These are phyloP conservation scores for Pleurotus ostreatus DNA, from an alignment of 768 basidiomycete species.

Conservation along the genomic window DNA sequence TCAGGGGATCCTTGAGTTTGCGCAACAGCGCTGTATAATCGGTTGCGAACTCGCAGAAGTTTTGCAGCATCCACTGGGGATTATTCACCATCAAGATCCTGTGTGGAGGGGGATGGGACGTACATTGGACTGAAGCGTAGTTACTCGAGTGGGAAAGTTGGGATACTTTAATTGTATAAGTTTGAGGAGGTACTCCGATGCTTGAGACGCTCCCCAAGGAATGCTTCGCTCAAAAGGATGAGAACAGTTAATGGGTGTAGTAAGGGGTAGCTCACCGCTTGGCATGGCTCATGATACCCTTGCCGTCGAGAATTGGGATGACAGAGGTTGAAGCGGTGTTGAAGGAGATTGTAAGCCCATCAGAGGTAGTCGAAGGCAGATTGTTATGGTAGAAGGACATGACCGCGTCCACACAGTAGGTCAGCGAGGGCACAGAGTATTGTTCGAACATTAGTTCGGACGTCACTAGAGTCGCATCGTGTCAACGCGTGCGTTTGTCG, in stretches of 20 bases:
- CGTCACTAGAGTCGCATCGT: constrained; percentile 57
- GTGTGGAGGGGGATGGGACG: constrained; percentile 15
- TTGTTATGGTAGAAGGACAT: constrained; percentile 92
- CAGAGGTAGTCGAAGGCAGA: constrained; percentile 34
- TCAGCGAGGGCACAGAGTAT: constrained; percentile 80
- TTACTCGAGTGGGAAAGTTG: constrained; percentile 83
- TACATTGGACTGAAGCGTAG: constrained; percentile 73
- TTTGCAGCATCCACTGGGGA: constrained; percentile 84
- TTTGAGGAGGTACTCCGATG: constrained; percentile 89
- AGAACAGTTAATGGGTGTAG: no score
- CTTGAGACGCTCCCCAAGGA: constrained; percentile 90
- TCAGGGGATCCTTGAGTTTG: constrained; percentile 59
- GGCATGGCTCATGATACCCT: constrained; percentile 77
- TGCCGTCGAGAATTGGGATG: constrained; percentile 82
- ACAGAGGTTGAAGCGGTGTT: constrained; percentile 90
- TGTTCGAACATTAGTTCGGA: constrained; percentile 96
- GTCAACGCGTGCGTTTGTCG: not conserved
- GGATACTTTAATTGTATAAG: constrained; percentile 95
- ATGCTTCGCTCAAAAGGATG: constrained; percentile 47
- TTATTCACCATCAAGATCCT: not conserved
- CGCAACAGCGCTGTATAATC: constrained; percentile 74
- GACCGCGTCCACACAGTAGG: constrained; percentile 85
- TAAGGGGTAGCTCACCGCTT: constrained; percentile 56
- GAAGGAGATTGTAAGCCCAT: constrained; percentile 88
- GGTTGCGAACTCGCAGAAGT: constrained; percentile 76